These are phyloP conservation scores for Claviceps capensis DNA, from an alignment of 2,329 filamentous ascomycete genomes.

Conservation along the genomic window DNA sequence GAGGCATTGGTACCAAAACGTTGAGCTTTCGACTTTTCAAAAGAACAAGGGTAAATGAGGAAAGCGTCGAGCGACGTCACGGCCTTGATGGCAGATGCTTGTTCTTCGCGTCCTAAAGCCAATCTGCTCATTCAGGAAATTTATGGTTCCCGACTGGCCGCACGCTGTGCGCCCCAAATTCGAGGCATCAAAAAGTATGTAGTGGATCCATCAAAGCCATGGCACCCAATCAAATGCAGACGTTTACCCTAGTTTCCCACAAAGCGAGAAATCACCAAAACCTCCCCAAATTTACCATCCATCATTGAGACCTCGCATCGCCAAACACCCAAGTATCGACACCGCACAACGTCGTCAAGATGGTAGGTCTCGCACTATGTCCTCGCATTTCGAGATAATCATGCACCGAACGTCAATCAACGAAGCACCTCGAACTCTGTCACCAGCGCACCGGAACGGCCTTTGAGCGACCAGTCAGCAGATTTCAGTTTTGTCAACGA, in stretches of 20 bases:
- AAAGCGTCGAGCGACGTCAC: neutral
- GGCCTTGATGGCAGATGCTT: neutral
- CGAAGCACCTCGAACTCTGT: slow-evolving; percentile 6
- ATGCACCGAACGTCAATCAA: neutral
- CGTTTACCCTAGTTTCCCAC: slow-evolving; percentile 28
- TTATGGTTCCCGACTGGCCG: neutral
- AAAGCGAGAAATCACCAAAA: slow-evolving; percentile 32
- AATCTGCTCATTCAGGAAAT: neutral
- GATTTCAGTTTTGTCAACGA: neutral
- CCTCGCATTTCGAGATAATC: slow-evolving; percentile 1
- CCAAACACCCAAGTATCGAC: slow-evolving; percentile 28
- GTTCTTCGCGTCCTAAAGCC: neutral
- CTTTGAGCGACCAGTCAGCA: slow-evolving; percentile 4
- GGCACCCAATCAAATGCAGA: slow-evolving; percentile 18
- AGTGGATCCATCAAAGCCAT: slow-evolving; percentile 11
- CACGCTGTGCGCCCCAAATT: slow-evolving; percentile 2
- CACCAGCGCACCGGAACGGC: slow-evolving; percentile 19
- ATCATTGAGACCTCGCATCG: slow-evolving; percentile 26
- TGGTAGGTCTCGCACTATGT: slow-evolving; percentile 24
- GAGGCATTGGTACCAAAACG: too few species aligned
- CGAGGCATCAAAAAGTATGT: slow-evolving; percentile 1
- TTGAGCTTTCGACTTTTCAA: too few species aligned
- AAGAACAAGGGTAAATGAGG: too few species aligned
- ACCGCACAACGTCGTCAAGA: slow-evolving; percentile 34
- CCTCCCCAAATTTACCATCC: slow-evolving; percentile 24